Base-by-base conservation (phyloP, 495 filamentous ascomycete genomes). In the Amniculicola lignicola region DNA sequence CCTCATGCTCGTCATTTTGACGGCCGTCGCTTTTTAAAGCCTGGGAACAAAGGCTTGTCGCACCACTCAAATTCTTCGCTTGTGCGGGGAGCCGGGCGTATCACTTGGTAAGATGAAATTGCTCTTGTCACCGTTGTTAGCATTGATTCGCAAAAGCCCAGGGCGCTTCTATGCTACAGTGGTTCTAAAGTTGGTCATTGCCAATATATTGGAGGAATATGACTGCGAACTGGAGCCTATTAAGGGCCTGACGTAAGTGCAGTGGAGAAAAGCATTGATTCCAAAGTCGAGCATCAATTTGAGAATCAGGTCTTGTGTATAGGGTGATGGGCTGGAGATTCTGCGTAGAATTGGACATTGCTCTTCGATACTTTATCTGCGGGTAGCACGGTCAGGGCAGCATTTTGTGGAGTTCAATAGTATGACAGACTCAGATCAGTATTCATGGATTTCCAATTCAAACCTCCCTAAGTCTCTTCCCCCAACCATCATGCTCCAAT, bases 231-330 rank as follows among this genome's bases (percentile, higher is more conserved):
- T 54, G 15, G 2, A 21, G 21, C 51, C 38, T 5, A 18, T 37
- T 10, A 42, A 45, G 9, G 51, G 39, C 29, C 5, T 5, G 9
- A 33, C 28, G 18, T 15, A n/a, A 12, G 18, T 45, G 24, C 24
- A 54, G 21, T 54, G 51, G 39, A 44, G 51, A 28, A 31, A 2
- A 14, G 18, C 51, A n/a, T 19, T 54, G 12, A 21, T 45, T n/a
- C 51, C 51, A n/a, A 54, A 53, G 24, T 7, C 12, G 40, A 21
- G 40, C 5, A n/a, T 43, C 21, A 43, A 5, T n/a, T 21, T 43
- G 4, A 21, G 5, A 4, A 21, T 43, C 3, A 43, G n/a, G 29
- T 33, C 29, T 33, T n/a, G 29, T n/a, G n/a, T n/a, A 33, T 33
- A 33, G 29, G 16, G 40, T 12, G 16, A 21, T 18, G 21, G 21